Evolutionary conservation across 179 eudicot species (phyloP), one percentile per base, ranked within the genome.

Genomic region (Spinacia oleracea): DNA sequence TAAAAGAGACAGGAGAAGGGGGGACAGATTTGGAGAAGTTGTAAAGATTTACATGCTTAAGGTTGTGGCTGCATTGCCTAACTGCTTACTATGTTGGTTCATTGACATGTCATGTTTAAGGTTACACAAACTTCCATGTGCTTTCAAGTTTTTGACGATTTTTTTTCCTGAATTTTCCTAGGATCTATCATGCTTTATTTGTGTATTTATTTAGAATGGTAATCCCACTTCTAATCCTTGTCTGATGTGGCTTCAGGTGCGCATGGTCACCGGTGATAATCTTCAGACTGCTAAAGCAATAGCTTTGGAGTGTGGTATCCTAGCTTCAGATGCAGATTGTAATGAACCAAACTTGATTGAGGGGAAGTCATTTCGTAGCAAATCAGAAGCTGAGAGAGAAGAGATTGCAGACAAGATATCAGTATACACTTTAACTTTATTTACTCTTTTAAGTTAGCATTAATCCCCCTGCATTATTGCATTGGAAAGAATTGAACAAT

Each of bases 261-360:
- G 98, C 38, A 96, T 96, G 99, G 96, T 93, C 58, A 96, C 96
- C 63, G 99, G 99, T 77, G 98, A 96, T 84, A 96, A 93, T 87
- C 84, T 91, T 79, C 97, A 89, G 83, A 92, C 99, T 40, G 98
- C 98, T 18, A 90, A 67, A 88, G 98, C 99, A 10, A 93, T 96
- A 64, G 98, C 99, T 50, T 78, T 93, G 84, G 99, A 96, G 85
- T 93, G 99, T 84, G 99, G 99, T 38, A 96, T 96, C 78, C 86
- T 96, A 60, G 85, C 75, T 79, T 96, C 92, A 56, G 85, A 89
- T 82, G 97, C 87, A 32, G 97, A 95, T 86, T 93, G 96, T 35
- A 81, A 80, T 50, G 91, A 85, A 74, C 97, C 93, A 59, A 89
- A 87, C 82, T 84, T 96, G 73, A 96, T 96, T 58, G 99, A 96